phyloP scores from a whole-genome alignment of 306 rosid species.

The Pterocarpus santalinus region DNA sequence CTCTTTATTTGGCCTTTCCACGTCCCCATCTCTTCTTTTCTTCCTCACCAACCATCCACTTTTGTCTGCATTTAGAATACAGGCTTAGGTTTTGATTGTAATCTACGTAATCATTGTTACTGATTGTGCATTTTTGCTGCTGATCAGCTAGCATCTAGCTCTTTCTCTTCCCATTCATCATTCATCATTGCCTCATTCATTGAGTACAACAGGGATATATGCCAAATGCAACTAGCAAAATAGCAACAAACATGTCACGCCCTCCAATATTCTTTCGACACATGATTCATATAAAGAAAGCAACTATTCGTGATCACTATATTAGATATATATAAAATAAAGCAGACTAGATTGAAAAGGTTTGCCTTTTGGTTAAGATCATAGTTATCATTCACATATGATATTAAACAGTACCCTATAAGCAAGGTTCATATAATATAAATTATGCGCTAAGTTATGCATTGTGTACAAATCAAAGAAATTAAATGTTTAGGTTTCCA shows the following conservation, averaged over 20 bases:
- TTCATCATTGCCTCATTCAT: slow-evolving; percentile 9
- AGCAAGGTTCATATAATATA: background rate
- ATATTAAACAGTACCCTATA: background rate
- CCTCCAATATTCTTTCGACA: slow-evolving; percentile 2
- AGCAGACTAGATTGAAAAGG: background rate
- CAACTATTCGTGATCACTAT: background rate
- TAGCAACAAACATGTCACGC: slow-evolving; percentile 37
- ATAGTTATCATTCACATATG: background rate
- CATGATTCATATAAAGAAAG: slow-evolving; percentile 16
- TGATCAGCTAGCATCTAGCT: slow-evolving; percentile 31
- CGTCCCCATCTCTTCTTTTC: slow-evolving; percentile 34
- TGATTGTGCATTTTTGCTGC: slow-evolving; percentile 32
- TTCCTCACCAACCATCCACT: slow-evolving; percentile 58
- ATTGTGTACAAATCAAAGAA: too few relatives aligned
- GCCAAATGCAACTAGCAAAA: background rate
- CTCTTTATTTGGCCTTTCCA: slow-evolving; percentile 70
- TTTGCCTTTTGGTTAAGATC: slow-evolving; percentile 9
- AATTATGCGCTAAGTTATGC: too few relatives aligned
- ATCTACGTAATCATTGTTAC: slow-evolving; percentile 50
- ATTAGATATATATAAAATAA: slow-evolving; percentile 6
- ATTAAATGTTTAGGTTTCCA: too few relatives aligned
- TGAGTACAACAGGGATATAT: background rate
- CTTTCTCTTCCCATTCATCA: background rate
- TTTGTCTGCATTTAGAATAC: slow-evolving; percentile 57
- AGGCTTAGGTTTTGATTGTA: slow-evolving; percentile 37